Evolutionary conservation across 2,329 filamentous ascomycete species (phyloP), one percentile per base, ranked within the genome.

Genomic region (Arthroderma uncinatum): DNA sequence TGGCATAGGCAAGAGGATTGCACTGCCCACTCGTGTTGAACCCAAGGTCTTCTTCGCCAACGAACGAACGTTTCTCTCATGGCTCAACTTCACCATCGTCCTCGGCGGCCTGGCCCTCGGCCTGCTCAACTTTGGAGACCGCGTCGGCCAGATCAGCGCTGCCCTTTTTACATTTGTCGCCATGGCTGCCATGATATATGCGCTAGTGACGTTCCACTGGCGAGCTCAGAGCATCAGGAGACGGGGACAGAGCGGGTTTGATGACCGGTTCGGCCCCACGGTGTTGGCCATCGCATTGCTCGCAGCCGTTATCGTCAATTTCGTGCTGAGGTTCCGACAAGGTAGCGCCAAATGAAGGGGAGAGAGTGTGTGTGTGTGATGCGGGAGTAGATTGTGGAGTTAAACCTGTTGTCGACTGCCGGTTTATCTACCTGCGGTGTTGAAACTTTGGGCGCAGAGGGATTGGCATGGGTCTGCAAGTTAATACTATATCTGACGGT

Each of bases 1-100:
- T 62, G 60, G 61, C 14, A 54, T 66, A 95, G 92, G 92, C 81
- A 98, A 98, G 79, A 89, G 92, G 71, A 97, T 98, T 71, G 92
- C 93, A 67, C 89, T 98, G 63, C 93, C 93, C 58, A 96, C 92
- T 60, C 90, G 93, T 65, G 92, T 98, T 74, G 93, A 98, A 75
- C 93, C 93, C 67, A 98, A 98, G 77, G 93, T 98, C 79, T 98
- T 97, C 83, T 98, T 98, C 80, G 93, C 93, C 76, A 98, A 98
- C 80, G 93, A 98, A 78, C 89, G 93, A 62, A 98, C 93, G 62
- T 98, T 98, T 73, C 84, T 98, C 68, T 95, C 90, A 74, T 98
- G 93, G 93, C 88, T 98, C 69, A 98, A 98, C 82, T 97, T 97
- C 80, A 95, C 91, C 72, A 91, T 98, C 69, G 92, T 98, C 74